Percentiles rank a stretch among this genome's conserved stretches.
These are phyloP conservation scores for Benincasa hispida DNA, from an alignment of 306 rosid genomes.

Conservation along the genomic window DNA sequence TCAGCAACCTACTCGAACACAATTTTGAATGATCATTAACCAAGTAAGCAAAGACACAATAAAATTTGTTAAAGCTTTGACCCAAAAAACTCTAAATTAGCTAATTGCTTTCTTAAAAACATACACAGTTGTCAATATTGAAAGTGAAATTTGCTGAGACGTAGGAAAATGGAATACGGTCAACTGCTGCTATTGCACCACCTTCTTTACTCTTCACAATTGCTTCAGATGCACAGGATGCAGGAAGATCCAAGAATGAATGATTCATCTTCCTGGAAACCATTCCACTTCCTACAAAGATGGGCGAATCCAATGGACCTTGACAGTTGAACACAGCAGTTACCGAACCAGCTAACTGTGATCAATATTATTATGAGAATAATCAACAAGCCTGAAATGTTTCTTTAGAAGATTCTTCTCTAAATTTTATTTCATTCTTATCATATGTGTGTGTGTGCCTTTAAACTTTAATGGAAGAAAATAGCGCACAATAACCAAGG, in stretches of 20 bases:
- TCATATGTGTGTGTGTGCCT: neutral
- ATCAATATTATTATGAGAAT: constrained; percentile 19
- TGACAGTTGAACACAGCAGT: constrained; percentile 94
- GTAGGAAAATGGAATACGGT: constrained; percentile 78
- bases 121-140: constrained; percentile 84
- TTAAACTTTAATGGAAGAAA: neutral
- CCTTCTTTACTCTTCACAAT: constrained; percentile 69
- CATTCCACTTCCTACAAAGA: constrained; percentile 95
- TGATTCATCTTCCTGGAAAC: constrained; percentile 68
- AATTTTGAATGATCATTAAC: constrained; percentile 1
- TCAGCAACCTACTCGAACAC: constrained; percentile 66
- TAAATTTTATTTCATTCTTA: neutral
- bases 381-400: neutral
- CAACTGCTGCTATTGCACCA: constrained; percentile 90
- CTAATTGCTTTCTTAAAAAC: constrained; percentile 17
- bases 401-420: neutral
- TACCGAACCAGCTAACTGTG: constrained; percentile 91
- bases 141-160: constrained; percentile 91
- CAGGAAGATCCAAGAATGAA: constrained; percentile 35
- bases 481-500: neutral
- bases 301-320: constrained; percentile 82
- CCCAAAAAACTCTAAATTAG: neutral
- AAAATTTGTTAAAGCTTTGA: neutral
- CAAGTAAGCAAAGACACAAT: neutral
- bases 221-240: constrained; percentile 66